Evolutionary conservation across 106 monocot genomes (phyloP), one percentile per base, ranked within the genome.

Genomic region (Alisma plantagoaquatica): DNA sequence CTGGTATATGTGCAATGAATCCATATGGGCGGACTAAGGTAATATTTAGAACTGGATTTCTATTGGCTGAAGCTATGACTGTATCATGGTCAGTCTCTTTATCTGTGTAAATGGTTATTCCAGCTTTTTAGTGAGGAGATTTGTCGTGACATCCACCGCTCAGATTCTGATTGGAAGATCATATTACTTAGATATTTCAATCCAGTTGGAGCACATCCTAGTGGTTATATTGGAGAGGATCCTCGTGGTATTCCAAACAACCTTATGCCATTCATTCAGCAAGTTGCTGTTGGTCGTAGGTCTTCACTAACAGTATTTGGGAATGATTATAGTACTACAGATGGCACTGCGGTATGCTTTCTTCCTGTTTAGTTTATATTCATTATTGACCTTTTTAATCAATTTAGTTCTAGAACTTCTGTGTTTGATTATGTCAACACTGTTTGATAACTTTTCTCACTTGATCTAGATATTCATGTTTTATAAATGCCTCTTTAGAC

Each of bases 111-210:
- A 45, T 53, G 49, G 46, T 48, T 55, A 20, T 19, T 71, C 47
- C 77, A 93, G 93, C 83, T 87, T 56, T 66, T 83, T 30, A 76
- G 79, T 48, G 93, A 93, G 75, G 87, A 93, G n/a, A 93, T 93
- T 8, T 83, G 79, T 53, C 79, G 77, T 61, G 93, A 93, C 49
- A 38, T 87, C 46, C 65, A 77, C 46, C 46, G 12, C 12, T 49
- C 77, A n/a, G 87, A 93, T 33, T 17, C 71, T 44, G 80, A 77
- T 22, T 87, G 87, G 93, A 79, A 70, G 21, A 83, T 93, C 20
- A 93, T 93, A 57, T 53, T 93, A 26, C 80, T 93, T 23, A 73
- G 87, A 72, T 93, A 93, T 65, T 93, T 93, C 57, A 94, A 94
- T 71, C 87, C 87, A 41, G 83, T 94, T 49, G 94, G 87, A 41